These are phyloP conservation scores for Diospyros kaki DNA, from an alignment of 148 eudicot species.

Conservation along the genomic window DNA sequence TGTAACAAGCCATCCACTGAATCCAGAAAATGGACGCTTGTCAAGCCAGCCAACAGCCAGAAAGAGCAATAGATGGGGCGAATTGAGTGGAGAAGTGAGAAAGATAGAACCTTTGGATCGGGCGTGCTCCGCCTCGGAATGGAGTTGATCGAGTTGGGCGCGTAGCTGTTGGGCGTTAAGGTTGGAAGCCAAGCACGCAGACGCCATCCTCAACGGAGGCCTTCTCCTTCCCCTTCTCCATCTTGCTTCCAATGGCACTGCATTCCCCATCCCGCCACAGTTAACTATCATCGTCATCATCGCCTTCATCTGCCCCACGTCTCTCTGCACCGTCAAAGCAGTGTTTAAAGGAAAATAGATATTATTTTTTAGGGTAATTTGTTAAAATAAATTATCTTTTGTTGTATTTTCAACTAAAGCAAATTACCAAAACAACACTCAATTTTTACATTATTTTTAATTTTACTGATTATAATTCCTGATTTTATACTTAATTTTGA, in stretches of 20 bases:
- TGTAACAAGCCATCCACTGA: no score
- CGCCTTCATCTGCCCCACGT: not conserved
- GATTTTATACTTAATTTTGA: no score
- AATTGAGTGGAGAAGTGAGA: not conserved
- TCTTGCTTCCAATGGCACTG: not conserved
- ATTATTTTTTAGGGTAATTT: no score
- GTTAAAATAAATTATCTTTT: no score
- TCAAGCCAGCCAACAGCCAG: not conserved
- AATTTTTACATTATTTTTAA: no score
- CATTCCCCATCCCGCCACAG: not conserved
- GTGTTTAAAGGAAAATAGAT: no score
- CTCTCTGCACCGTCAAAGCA: not conserved
- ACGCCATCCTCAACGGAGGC: constrained; percentile 7
- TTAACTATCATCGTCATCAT: not conserved
- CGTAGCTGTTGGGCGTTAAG: constrained; percentile 31
- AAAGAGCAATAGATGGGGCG: not conserved
- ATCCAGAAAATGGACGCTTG: no score
- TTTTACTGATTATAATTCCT: no score
- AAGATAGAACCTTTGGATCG: constrained; percentile 30
- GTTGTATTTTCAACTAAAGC: no score
- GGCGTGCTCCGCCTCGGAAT: constrained; percentile 35
- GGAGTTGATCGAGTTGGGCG: constrained; percentile 48
- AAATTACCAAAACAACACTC: no score
- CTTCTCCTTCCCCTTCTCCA: not conserved
- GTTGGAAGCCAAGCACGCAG: constrained; percentile 18